Conservation (phyloP, 495 filamentous ascomycete species). For the Xylaria longipes region DNA sequence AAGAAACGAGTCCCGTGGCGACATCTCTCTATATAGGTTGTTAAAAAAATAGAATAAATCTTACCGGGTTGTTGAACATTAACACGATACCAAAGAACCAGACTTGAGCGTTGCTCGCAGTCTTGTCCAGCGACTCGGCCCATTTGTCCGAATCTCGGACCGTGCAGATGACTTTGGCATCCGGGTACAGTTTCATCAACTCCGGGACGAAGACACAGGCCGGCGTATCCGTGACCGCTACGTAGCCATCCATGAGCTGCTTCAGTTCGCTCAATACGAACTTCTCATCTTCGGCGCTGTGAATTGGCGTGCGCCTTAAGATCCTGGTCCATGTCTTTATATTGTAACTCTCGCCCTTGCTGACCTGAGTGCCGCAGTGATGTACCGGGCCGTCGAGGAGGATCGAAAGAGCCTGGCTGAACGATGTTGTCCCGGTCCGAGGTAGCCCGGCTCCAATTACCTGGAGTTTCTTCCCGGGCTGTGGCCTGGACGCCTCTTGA, state of each 20-base stretch:
- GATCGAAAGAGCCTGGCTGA: constrained; percentile 50
- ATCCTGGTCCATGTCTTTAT: constrained; percentile 39
- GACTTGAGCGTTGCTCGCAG: constrained; percentile 30
- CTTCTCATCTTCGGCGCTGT: constrained; percentile 28
- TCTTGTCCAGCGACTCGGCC: constrained; percentile 39
- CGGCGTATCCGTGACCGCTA: constrained; percentile 41
- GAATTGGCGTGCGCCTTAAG: constrained; percentile 31
- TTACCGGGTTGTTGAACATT: constrained; percentile 29
- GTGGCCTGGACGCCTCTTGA: constrained; percentile 39
- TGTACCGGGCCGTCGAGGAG: constrained; percentile 50
- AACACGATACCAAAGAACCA: constrained; percentile 32
- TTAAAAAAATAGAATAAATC: neutral
- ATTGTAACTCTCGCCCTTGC: constrained; percentile 32
- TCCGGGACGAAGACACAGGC: constrained; percentile 39
- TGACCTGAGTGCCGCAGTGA: constrained; percentile 43
- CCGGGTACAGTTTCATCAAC: constrained; percentile 41
- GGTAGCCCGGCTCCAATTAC: constrained; percentile 59
- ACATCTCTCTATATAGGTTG: neutral
- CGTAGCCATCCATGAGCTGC: constrained; percentile 39
- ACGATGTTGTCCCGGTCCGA: constrained; percentile 55
- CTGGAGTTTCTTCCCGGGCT: constrained; percentile 37
- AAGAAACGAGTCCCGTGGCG: neutral
- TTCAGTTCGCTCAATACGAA: constrained; percentile 31
- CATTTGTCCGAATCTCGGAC: constrained; percentile 40
- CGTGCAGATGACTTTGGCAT: constrained; percentile 48